A percentile compares a stretch with the other conserved stretches of the same genome.
Evolutionary conservation across 2,329 filamentous ascomycete genomes (phyloP).

Genomic region (Triangularia setosa): DNA sequence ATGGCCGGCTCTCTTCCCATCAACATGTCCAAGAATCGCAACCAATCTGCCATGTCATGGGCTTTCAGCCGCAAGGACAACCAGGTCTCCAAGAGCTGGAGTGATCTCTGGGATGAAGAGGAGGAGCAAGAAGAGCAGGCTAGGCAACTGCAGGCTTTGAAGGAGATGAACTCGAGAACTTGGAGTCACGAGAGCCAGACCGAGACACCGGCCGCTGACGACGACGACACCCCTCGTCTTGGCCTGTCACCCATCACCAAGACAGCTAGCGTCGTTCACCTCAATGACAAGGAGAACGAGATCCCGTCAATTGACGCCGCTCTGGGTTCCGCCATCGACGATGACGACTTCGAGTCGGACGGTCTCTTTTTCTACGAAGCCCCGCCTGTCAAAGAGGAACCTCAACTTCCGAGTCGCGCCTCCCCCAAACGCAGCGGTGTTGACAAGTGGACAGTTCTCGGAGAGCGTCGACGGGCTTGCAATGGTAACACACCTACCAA

Average conservation of each 20-base stretch:
- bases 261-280: conserved; percentile 29
- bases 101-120: conserved; percentile 88
- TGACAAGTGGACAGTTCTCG: conserved; percentile 88
- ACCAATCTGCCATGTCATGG: conserved; percentile 67
- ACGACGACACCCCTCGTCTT: conserved; percentile 42
- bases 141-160: conserved; percentile 56
- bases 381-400: conserved; percentile 35
- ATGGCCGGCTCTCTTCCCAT: conserved; percentile 72
- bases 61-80: conserved; percentile 72
- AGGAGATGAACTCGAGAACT: conserved; percentile 68
- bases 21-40: conserved; percentile 70
- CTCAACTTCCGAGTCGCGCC: conserved; percentile 45
- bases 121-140: conserved; percentile 60
- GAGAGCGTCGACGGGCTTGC: conserved; percentile 73
- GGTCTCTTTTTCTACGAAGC: conserved; percentile 72
- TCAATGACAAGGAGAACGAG: conserved; percentile 36
- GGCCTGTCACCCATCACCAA: conserved; percentile 41
- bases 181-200: conserved; percentile 72
- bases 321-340: conserved; percentile 46
- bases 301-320: conserved; percentile 35
- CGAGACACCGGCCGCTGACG: conserved; percentile 31
- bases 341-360: conserved; percentile 63
- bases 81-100: conserved; percentile 95
- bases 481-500: conserved; percentile 45
- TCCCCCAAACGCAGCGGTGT: conserved; percentile 58